A percentile compares a stretch with the other conserved stretches of the same genome.
Evolutionary conservation across 176 grass and related monocot species (phyloP).

Genomic region (Eleusine indica): DNA sequence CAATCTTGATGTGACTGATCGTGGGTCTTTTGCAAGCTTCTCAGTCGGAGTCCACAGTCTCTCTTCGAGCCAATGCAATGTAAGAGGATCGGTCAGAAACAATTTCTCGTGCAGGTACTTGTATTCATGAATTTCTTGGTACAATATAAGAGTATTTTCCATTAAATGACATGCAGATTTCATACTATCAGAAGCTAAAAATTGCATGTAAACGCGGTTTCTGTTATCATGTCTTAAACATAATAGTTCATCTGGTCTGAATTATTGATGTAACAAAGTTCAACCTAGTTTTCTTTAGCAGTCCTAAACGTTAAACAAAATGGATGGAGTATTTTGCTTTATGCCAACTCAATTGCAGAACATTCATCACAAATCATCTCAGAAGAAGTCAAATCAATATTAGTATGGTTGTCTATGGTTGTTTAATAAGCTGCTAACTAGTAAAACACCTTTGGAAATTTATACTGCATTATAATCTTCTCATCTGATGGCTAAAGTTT

Average conservation of each 20-base stretch:
- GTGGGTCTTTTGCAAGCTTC: conserved; percentile 64
- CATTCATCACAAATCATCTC: conserved; percentile 12
- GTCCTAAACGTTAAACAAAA: background rate
- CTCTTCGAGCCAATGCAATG: conserved; percentile 59
- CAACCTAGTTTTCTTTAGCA: background rate
- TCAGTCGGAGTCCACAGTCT: conserved; percentile 73
- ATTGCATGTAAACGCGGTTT: conserved; percentile 12
- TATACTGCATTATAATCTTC: background rate
- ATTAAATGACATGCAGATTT: background rate
- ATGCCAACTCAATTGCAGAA: background rate
- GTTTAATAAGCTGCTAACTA: conserved; percentile 26
- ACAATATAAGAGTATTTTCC: conserved; percentile 18
- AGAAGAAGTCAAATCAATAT: conserved; percentile 11
- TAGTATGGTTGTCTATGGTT: background rate
- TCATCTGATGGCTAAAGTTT: background rate
- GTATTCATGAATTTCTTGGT: conserved; percentile 22
- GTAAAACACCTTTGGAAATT: conserved; percentile 15
- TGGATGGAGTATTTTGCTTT: background rate
- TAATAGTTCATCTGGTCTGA: background rate
- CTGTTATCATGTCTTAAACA: conserved; percentile 31
- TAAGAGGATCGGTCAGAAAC: conserved; percentile 50
- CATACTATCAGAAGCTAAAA: conserved; percentile 22
- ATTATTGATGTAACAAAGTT: background rate
- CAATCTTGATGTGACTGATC: conserved; percentile 63
- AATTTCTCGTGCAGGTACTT: conserved; percentile 2